A percentile compares a stretch with the other conserved stretches of the same genome.
phyloP scores from a whole-genome alignment of 139 green algal species.

The Micromonas pusilla region DNA sequence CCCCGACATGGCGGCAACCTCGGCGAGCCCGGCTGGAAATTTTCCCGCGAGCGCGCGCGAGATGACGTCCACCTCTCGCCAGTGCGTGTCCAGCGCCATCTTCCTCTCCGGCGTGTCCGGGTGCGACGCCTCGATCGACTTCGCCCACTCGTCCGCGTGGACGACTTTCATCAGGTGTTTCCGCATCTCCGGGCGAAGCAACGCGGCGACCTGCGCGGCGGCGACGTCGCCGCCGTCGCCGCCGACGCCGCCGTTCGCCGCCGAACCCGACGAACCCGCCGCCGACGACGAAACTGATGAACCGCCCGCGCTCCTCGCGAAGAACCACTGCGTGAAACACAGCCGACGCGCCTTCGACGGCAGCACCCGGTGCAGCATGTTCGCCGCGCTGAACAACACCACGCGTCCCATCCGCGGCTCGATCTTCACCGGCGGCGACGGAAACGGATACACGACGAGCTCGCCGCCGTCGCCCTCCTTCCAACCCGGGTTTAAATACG shows the following conservation, averaged over 20 bases:
- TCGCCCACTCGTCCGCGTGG: constrained; percentile 1
- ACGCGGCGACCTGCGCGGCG: background rate
- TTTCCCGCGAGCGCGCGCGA: background rate
- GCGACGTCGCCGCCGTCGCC: too few relatives aligned
- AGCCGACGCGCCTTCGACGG: background rate
- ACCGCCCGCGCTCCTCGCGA: background rate
- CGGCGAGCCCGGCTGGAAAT: constrained; percentile 1
- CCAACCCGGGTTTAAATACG: constrained; percentile 16
- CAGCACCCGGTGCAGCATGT: constrained; percentile 11
- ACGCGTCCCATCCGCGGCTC: background rate
- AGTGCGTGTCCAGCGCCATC: background rate
- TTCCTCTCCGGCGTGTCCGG: background rate
- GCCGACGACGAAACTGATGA: too few relatives aligned
- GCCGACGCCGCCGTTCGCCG: too few relatives aligned
- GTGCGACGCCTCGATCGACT: background rate
- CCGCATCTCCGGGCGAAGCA: constrained; percentile 3
- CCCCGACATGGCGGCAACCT: background rate
- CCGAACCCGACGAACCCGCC: too few relatives aligned
- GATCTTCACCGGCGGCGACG: background rate
- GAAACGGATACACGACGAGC: constrained; percentile 5
- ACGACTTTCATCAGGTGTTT: constrained; percentile 10
- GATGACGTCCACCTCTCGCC: constrained; percentile 9
- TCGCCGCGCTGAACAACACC: constrained; percentile 11
- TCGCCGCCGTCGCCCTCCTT: constrained; percentile 17
- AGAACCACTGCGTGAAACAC: constrained; percentile 18